Base-by-base conservation (phyloP, 768 basidiomycete genomes). In the Tulasnella sp. region DNA sequence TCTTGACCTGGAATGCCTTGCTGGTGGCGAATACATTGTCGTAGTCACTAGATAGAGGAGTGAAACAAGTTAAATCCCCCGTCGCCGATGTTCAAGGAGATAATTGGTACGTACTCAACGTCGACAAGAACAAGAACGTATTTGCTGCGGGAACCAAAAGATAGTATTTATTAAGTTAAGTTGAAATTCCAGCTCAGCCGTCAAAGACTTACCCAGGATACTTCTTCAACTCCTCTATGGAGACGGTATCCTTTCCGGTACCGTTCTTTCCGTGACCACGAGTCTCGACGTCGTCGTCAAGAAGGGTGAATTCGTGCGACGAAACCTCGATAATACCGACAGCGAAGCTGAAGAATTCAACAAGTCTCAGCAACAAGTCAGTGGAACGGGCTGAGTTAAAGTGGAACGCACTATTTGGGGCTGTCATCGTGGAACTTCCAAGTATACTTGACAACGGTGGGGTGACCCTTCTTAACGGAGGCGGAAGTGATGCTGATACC, bases 1-100 rank as follows among this genome's bases (percentile, higher is more conserved):
- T 64, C 60, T 64, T 64, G 31, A 64, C 60, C 60, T 64, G 60
- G 60, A 64, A 64, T 1, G 60, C 60, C 60, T 64, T 64, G 60
- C 60, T 64, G 24, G 60, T 64, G 60, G 60, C 60, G 24, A 31
- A 64, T 3, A n/a, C 31, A 16, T 64, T 64, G n/a, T 64, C 60
- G 31, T 64, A 31, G 60, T 64, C 60, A 7, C 60, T 64, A 64
- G 37, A 37, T 37, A n/a, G n/a, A n/a, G n/a, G 20, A 48, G 58
- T 4, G n/a, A 54, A 54, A 22, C 28, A 31, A 3, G 28, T 9
- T 11, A 22, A 22, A 31, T 60, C 58, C 16, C 16, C 8, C 20
- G 1, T 24, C 22, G n/a, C n/a, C 3, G 58, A 22, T 7, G 24
- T 22, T 14, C 18, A 11, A 60, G 58, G 28, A 28, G 9, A 9